phyloP scores from a whole-genome alignment of 768 basidiomycete genomes.

The Termitomyces sp. region DNA sequence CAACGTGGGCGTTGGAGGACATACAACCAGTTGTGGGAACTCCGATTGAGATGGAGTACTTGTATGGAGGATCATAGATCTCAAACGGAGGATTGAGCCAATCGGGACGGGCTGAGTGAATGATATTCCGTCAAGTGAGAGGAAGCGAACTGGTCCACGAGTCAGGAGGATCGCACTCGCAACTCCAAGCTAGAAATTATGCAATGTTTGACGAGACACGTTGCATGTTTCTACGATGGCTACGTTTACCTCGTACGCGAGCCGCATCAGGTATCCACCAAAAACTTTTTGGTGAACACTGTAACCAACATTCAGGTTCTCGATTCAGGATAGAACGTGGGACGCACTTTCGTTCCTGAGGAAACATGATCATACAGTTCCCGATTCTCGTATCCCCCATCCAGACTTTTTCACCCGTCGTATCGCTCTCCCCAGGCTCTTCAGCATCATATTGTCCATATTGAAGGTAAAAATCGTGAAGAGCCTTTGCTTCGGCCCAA shows the following conservation, averaged over 20 bases:
- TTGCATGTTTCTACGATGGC: not conserved
- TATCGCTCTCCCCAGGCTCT: constrained; percentile 1
- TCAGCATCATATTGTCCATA: constrained; percentile 43
- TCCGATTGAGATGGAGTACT: constrained; percentile 34
- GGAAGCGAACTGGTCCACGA: constrained; percentile 61
- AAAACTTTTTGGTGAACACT: constrained; percentile 84
- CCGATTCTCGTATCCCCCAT: constrained; percentile 74
- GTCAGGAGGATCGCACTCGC: constrained; percentile 71
- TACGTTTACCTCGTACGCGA: constrained; percentile 63
- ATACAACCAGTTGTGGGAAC: constrained; percentile 56
- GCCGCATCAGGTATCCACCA: constrained; percentile 64
- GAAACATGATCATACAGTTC: constrained; percentile 76
- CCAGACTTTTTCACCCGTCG: constrained; percentile 50
- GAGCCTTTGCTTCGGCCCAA: constrained; percentile 59
- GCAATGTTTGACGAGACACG: not conserved
- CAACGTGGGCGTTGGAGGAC: constrained; percentile 22
- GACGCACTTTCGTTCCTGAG: constrained; percentile 77
- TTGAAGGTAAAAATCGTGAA: constrained; percentile 69
- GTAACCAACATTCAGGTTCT: constrained; percentile 2
- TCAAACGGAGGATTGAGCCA: constrained; percentile 74
- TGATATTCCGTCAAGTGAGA: constrained; percentile 76
- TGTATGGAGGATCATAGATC: constrained; percentile 64
- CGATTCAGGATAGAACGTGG: not conserved
- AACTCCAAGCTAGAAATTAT: constrained; percentile 56
- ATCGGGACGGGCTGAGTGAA: constrained; percentile 82